A percentile compares a stretch with the other conserved stretches of the same genome.
Evolutionary conservation across 495 filamentous ascomycete species (phyloP).

Genomic region (Aspergillus bertholletiae): DNA sequence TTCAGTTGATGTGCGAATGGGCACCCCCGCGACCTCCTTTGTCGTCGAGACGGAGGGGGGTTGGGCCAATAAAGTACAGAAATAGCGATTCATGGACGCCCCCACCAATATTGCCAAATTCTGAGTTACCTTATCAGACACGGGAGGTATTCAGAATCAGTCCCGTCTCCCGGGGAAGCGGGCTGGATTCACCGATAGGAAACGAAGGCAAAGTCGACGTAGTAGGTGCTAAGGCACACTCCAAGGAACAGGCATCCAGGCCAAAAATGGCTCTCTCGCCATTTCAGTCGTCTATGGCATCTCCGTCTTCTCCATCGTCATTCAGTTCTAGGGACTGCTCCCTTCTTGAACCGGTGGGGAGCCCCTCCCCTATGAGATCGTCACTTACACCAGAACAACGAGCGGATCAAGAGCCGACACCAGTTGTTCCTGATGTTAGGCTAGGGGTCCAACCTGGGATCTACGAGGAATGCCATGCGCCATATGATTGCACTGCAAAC

Average conservation of each 20-base stretch:
- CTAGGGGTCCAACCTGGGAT: not conserved
- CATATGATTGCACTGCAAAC: not conserved
- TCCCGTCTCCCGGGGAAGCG: not conserved
- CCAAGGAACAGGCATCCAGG: not conserved
- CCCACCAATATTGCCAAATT: slow-evolving; percentile 4
- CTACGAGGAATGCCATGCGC: not conserved
- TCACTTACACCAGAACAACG: not conserved
- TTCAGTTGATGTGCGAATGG: slow-evolving; percentile 9
- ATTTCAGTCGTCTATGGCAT: not conserved
- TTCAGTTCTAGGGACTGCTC: not conserved
- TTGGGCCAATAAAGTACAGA: slow-evolving; percentile 13
- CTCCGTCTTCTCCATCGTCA: too few relatives aligned
- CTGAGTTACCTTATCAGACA: not conserved
- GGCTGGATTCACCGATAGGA: not conserved
- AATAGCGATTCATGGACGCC: slow-evolving; percentile 7
- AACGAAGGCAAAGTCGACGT: not conserved
- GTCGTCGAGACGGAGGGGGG: slow-evolving; percentile 8
- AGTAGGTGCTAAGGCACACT: not conserved
- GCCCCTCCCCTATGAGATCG: not conserved
- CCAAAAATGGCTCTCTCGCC: not conserved
- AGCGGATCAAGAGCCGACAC: not conserved
- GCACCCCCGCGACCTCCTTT: slow-evolving; percentile 3
- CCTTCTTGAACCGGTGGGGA: not conserved
- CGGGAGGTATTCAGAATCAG: not conserved
- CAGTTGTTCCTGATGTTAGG: not conserved